Base-by-base conservation (phyloP, 305 asterid species). In the Rubia tinctorum region DNA sequence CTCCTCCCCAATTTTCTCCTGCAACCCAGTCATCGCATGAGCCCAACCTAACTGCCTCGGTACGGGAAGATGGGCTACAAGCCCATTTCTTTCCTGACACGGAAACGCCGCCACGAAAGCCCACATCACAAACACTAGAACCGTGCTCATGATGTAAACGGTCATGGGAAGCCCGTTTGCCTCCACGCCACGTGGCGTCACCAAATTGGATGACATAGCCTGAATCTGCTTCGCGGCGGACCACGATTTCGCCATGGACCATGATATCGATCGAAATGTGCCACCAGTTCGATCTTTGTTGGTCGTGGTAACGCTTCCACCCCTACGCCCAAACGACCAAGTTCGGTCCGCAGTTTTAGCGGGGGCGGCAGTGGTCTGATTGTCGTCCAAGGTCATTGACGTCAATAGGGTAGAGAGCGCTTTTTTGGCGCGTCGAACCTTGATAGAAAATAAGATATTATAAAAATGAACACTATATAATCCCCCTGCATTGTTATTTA, bases 91-190 rank as follows among this genome's bases (percentile, higher is more conserved):
- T 37, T 91, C 98, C 56, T 91, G 97, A 56, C 98, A 93, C 0
- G 98, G 98, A 18, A 93, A 72, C 3, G 97, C 99, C 0, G 97
- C 90, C 72, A 94, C 99, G 23, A 94, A 12, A 2, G 89, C 85
- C 97, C 97, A 91, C 96, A 90, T 85, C 63, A 88, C 92, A 15
- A 94, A 86, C n/a, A 94, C 92, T 0, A 91, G 45, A 0, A 88
- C 76, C 14, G 86, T 78, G 76, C 87, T 88, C 89, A 91, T 87
- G 0, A 84, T 73, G 30, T 87, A 91, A 4, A 91, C 87, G 13
- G 99, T 90, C 66, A 83, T 23, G 7, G 92, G 88, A 40, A 88
- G 74, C 1, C 93, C 90, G 0, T 69, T 77, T 1, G 89, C 69
- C 78, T 91, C 99, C 0, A 77, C 88, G 0, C 96, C 96, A n/a